A percentile compares a stretch with the other conserved stretches of the same genome.
Conservation (phyloP, 1,139 yeast genomes). For the Scheffersomyces segobiensis region DNA sequence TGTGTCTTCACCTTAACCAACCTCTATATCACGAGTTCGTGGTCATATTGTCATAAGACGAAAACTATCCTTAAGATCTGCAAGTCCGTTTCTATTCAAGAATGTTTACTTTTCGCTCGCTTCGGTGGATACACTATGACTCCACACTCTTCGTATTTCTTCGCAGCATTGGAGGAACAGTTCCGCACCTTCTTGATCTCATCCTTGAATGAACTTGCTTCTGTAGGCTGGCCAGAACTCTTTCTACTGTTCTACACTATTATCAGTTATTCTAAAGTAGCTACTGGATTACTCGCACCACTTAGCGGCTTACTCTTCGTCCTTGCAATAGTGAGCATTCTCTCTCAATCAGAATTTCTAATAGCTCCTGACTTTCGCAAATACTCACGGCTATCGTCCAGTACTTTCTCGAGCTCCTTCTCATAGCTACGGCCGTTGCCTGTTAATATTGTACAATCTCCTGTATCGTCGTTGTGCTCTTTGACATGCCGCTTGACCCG, state of each 20-base stretch:
- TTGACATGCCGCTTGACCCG: background rate
- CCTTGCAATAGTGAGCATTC: background rate
- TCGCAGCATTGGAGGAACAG: background rate
- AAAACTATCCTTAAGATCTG: background rate
- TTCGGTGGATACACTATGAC: background rate
- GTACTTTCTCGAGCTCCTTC: background rate
- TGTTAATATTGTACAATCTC: background rate
- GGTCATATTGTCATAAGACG: background rate
- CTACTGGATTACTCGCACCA: background rate
- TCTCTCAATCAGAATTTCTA: background rate
- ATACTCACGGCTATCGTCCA: background rate
- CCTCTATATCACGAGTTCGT: background rate
- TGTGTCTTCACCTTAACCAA: background rate
- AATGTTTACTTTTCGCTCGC: constrained; percentile 2
- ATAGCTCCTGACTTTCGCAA: background rate
- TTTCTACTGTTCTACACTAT: background rate
- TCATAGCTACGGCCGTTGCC: background rate
- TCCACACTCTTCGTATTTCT: constrained; percentile 3
- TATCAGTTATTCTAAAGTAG: background rate
- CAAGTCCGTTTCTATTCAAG: background rate
- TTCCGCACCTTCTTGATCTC: background rate
- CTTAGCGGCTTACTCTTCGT: background rate
- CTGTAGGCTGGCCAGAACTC: background rate
- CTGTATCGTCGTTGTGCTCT: background rate
- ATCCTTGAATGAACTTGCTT: too few relatives aligned